A percentile compares a stretch with the other conserved stretches of the same genome.
Evolutionary conservation across 148 eudicot genomes (phyloP).

Genomic region (Chenopodium formosanum): DNA sequence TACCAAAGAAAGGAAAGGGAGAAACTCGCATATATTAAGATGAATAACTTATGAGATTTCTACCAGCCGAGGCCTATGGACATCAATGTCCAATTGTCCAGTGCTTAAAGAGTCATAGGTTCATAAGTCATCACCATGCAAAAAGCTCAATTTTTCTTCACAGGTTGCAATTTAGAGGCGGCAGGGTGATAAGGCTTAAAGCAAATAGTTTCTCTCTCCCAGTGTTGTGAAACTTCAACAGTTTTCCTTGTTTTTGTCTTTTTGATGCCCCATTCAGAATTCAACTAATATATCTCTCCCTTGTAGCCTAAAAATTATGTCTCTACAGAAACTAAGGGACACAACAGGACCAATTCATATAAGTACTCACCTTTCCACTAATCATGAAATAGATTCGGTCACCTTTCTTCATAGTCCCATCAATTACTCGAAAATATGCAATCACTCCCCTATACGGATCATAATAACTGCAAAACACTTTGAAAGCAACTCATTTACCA

Average conservation of each 20-base stretch:
- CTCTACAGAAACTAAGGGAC: not conserved
- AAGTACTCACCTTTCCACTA: conserved; percentile 68
- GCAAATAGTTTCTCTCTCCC: not conserved
- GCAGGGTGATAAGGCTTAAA: not conserved
- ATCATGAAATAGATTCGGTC: conserved; percentile 87
- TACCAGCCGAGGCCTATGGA: not conserved
- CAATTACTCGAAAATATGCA: conserved; percentile 92
- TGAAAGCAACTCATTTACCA: conserved; percentile 20
- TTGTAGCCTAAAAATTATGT: not conserved
- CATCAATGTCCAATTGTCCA: not conserved
- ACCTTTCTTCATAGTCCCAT: conserved; percentile 90
- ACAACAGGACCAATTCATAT: not conserved
- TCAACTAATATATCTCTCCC: not conserved
- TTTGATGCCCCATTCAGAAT: not conserved
- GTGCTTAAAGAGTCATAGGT: not conserved
- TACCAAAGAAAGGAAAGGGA: not conserved
- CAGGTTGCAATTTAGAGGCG: not conserved
- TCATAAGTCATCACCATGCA: not conserved
- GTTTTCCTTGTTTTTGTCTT: not conserved
- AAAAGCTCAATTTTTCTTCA: not conserved
- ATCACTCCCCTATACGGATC: conserved; percentile 93
- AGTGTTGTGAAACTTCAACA: not conserved
- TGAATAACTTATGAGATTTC: not conserved
- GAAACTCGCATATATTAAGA: not conserved
- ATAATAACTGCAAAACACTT: conserved; percentile 76